A percentile compares a stretch with the other conserved stretches of the same genome.
These are phyloP conservation scores for Zasmidium citrigriseum DNA, from an alignment of 2,329 filamentous ascomycete species.

Conservation along the genomic window DNA sequence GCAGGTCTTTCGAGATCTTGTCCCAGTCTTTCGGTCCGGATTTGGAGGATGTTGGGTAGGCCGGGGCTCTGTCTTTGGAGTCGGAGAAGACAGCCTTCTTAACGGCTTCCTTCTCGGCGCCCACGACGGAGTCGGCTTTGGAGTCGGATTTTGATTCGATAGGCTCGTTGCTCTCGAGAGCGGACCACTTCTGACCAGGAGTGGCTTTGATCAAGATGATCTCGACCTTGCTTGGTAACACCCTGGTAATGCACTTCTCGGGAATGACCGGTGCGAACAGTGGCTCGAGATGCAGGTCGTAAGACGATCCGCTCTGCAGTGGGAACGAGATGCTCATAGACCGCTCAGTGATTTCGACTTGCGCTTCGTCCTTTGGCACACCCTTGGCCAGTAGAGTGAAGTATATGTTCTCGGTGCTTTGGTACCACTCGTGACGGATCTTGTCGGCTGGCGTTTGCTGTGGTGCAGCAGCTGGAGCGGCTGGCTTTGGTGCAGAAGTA, in stretches of 20 bases:
- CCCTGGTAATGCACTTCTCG: slow-evolving; percentile 59
- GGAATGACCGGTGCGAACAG: slow-evolving; percentile 68
- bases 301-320: slow-evolving; percentile 54
- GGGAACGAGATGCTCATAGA: slow-evolving; percentile 62
- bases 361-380: slow-evolving; percentile 58
- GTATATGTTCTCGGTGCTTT: slow-evolving; percentile 61
- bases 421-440: slow-evolving; percentile 70
- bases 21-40: slow-evolving; percentile 91
- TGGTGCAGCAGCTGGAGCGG: slow-evolving; percentile 9
- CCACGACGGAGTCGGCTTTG: slow-evolving; percentile 5
- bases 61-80: slow-evolving; percentile 45
- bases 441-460: slow-evolving; percentile 55
- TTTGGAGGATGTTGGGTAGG: slow-evolving; percentile 85
- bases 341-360: slow-evolving; percentile 50
- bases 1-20: slow-evolving; percentile 61
- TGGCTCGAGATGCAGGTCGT: slow-evolving; percentile 64
- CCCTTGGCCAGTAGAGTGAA: slow-evolving; percentile 68
- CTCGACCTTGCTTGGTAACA: slow-evolving; percentile 80
- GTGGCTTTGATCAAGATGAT: slow-evolving; percentile 68
- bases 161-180: slow-evolving; percentile 52
- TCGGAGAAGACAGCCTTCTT: slow-evolving; percentile 24
- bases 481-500: slow-evolving; percentile 1
- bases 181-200: slow-evolving; percentile 67
- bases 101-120: slow-evolving; percentile 5
- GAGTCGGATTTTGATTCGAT: slow-evolving; percentile 20